Base-by-base conservation (phyloP, 208 protist genomes). In the Willaertia magna region DNA sequence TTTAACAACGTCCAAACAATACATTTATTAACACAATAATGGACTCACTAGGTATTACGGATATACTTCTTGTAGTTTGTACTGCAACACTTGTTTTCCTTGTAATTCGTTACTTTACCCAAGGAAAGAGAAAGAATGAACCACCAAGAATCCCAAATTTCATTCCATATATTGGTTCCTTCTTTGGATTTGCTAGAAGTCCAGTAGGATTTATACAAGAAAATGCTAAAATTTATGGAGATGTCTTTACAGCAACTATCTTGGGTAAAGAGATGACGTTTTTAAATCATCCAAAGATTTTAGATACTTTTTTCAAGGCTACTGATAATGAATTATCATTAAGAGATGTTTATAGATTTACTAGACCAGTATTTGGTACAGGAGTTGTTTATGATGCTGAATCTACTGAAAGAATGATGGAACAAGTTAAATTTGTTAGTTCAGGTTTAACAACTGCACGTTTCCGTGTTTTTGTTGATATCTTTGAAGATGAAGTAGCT, bases 351-450 rank as follows among this genome's bases (percentile, higher is more conserved):
- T 86, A 86, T 30, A 79, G 42, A 74, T 86, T 86, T 30, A 86
- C 46, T 16, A 67, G 12, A 40, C 84, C 84, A 74, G 84, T 86
- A 0, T 86, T 86, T 59, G 84, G 84, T 44, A 74, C 9, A 20
- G 84, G 84, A 46, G 75, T 86, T 4, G 75, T 86, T 30, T 86
- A 86, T 81, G 84, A 86, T 81, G 84, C 84, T 30, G 49, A 61
- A 30, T 40, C 47, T 44, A 40, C 55, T 67, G 47, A 85, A 85
- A 9, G 18, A 14, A 85, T 85, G 82, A 79, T 78, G 74, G 82
- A 85, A 78, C 82, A 85, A 61, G 43, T 85, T 18, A 85, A 85
- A n/a, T 85, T 85, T 51, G 84, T 86, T 14, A 48, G 26, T 4
- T 42, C 30, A 40, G 84, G 84, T 47, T 30, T 86, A 6, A 86